These are phyloP conservation scores for Colletotrichum australisinense DNA, from an alignment of 2,329 filamentous ascomycete species.

Conservation along the genomic window DNA sequence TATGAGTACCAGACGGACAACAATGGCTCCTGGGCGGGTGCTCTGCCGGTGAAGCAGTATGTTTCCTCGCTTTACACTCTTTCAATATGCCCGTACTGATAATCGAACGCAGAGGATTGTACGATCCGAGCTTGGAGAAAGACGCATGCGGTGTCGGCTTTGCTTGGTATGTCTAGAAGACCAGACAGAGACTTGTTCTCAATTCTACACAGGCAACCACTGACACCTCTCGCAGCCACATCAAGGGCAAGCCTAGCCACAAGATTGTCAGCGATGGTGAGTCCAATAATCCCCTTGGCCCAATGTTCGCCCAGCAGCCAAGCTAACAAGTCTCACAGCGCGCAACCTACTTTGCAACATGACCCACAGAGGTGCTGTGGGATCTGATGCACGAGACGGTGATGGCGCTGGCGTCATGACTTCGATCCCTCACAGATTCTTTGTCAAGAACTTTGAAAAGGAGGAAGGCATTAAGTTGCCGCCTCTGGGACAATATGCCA, in stretches of 20 bases:
- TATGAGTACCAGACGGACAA: constrained; percentile 93
- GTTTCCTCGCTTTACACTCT: constrained; percentile 39
- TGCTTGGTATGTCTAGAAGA: constrained; percentile 78
- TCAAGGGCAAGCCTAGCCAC: constrained; percentile 96
- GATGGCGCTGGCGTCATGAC: constrained; percentile 99
- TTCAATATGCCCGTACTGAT: constrained; percentile 30
- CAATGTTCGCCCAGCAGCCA: background rate
- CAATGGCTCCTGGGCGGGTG: constrained; percentile 90
- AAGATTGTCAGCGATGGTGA: constrained; percentile 98
- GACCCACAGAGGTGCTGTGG: constrained; percentile 98
- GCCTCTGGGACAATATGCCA: constrained; percentile 91
- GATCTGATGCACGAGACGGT: constrained; percentile 96
- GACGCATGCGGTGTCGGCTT: constrained; percentile 99
- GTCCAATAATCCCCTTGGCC: constrained; percentile 52
- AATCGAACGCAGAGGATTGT: constrained; percentile 73
- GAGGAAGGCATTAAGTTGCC: constrained; percentile 91
- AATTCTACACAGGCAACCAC: constrained; percentile 19
- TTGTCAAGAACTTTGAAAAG: constrained; percentile 96
- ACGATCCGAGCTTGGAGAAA: constrained; percentile 95
- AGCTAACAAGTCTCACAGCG: constrained; percentile 61
- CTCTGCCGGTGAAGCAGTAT: constrained; percentile 93
- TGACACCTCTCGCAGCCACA: constrained; percentile 73
- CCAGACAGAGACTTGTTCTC: background rate
- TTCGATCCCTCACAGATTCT: constrained; percentile 97
- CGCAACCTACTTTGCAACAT: constrained; percentile 98